Evolutionary conservation across 495 filamentous ascomycete genomes (phyloP).

Genomic region (Hypoxylon lenormandii): DNA sequence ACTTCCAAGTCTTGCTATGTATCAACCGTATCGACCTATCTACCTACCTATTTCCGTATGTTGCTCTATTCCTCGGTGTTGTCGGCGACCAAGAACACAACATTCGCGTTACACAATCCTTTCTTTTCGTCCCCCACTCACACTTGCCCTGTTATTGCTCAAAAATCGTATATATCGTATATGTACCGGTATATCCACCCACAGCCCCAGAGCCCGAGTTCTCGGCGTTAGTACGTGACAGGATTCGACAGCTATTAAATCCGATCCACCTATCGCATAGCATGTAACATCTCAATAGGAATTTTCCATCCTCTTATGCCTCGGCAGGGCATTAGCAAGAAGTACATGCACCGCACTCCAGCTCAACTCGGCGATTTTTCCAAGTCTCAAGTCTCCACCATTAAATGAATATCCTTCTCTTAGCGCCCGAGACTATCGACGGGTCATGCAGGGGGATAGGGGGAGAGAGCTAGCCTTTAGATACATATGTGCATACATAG

Average conservation of each 20-base stretch:
- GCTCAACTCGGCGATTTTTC: background rate
- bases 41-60: background rate
- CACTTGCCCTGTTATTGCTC: background rate
- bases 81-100: slow-evolving; percentile 13
- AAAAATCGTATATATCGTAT: background rate
- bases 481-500: background rate
- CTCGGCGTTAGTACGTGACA: background rate
- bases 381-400: background rate
- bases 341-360: background rate
- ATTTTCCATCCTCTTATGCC: background rate
- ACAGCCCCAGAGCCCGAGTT: background rate
- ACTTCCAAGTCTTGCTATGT: too few species aligned
- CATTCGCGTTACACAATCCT: background rate
- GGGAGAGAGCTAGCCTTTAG: too few species aligned
- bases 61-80: background rate
- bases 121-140: background rate
- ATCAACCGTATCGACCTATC: too few species aligned
- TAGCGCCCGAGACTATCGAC: slow-evolving; percentile 43
- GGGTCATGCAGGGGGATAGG: slow-evolving; percentile 27
- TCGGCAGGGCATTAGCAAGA: slow-evolving; percentile 9
- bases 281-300: background rate
- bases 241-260: background rate
- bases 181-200: background rate
- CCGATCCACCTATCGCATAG: background rate
- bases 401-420: slow-evolving; percentile 11